A percentile compares a stretch with the other conserved stretches of the same genome.
Evolutionary conservation across 352 stramenopile genomes (phyloP).

Genomic region (Thalassiosira livingstoniorum): DNA sequence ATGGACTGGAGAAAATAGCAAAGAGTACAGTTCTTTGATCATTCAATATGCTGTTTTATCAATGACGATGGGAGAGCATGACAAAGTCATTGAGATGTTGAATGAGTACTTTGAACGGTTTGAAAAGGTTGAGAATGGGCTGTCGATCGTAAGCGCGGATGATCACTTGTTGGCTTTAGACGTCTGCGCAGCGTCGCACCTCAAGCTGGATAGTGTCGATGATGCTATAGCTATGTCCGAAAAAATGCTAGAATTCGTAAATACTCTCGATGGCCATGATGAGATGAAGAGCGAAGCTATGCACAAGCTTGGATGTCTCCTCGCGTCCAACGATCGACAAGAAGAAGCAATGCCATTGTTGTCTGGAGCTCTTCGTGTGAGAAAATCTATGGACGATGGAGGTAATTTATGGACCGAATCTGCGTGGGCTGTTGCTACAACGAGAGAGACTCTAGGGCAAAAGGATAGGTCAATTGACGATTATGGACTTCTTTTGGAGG

Average conservation of each 20-base stretch:
- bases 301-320: slow-evolving; percentile 57
- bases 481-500: slow-evolving; percentile 48
- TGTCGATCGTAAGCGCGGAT: slow-evolving; percentile 17
- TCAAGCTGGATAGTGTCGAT: slow-evolving; percentile 43
- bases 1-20: slow-evolving; percentile 17
- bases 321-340: slow-evolving; percentile 40
- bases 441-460: slow-evolving; percentile 36
- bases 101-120: slow-evolving; percentile 40
- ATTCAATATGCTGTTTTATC: slow-evolving; percentile 47
- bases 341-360: slow-evolving; percentile 39
- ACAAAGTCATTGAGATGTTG: slow-evolving; percentile 3
- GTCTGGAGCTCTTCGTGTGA: slow-evolving; percentile 34
- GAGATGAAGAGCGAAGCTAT: slow-evolving; percentile 50
- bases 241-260: slow-evolving; percentile 38
- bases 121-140: not conserved
- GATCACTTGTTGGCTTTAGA: slow-evolving; percentile 53
- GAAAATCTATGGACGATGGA: slow-evolving; percentile 45
- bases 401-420: slow-evolving; percentile 44
- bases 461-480: slow-evolving; percentile 36
- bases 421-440: slow-evolving; percentile 50
- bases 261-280: slow-evolving; percentile 26
- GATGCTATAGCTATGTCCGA: slow-evolving; percentile 36
- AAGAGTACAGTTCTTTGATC: slow-evolving; percentile 36
- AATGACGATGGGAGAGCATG: slow-evolving; percentile 36
- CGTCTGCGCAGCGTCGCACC: slow-evolving; percentile 29